These are phyloP conservation scores for Saturnispora sekii DNA, from an alignment of 805 yeast species.

Conservation along the genomic window DNA sequence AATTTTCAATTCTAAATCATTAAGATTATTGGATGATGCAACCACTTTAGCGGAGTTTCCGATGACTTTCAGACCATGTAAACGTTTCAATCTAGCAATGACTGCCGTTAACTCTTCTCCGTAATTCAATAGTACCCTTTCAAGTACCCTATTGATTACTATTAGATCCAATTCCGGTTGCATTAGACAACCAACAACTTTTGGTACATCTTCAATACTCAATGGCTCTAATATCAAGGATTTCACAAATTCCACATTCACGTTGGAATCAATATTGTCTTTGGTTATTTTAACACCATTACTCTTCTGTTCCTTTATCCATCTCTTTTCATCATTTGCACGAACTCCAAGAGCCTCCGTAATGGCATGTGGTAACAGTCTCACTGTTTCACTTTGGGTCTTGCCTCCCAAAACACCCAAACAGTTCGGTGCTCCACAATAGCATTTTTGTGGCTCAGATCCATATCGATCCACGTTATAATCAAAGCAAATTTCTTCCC, in stretches of 20 bases:
- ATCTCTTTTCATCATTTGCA: constrained; percentile 55
- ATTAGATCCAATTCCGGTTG: constrained; percentile 58
- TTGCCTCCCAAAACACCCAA: constrained; percentile 92
- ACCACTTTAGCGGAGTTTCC: constrained; percentile 44
- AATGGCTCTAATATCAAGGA: constrained; percentile 46
- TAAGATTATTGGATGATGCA: constrained; percentile 11
- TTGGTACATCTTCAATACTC: constrained; percentile 52
- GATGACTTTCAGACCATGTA: constrained; percentile 83
- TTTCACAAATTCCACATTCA: constrained; percentile 57
- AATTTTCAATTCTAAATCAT: constrained; percentile 31
- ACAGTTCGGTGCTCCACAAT: constrained; percentile 90
- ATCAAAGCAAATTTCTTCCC: constrained; percentile 88
- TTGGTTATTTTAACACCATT: constrained; percentile 38
- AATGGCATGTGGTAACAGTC: constrained; percentile 69
- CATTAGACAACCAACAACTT: constrained; percentile 71
- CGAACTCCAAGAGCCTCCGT: constrained; percentile 81
- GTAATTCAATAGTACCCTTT: constrained; percentile 45
- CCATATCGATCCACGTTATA: constrained; percentile 96
- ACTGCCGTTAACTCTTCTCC: constrained; percentile 30
- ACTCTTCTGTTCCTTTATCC: constrained; percentile 53
- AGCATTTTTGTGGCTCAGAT: constrained; percentile 87
- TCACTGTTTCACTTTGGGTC: constrained; percentile 88
- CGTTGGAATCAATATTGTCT: constrained; percentile 42
- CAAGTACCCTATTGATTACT: constrained; percentile 56
- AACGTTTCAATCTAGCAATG: constrained; percentile 51